A percentile compares a stretch with the other conserved stretches of the same genome.
These are phyloP conservation scores for Aspergillus melleus DNA, from an alignment of 2,329 filamentous ascomycete genomes.

Conservation along the genomic window DNA sequence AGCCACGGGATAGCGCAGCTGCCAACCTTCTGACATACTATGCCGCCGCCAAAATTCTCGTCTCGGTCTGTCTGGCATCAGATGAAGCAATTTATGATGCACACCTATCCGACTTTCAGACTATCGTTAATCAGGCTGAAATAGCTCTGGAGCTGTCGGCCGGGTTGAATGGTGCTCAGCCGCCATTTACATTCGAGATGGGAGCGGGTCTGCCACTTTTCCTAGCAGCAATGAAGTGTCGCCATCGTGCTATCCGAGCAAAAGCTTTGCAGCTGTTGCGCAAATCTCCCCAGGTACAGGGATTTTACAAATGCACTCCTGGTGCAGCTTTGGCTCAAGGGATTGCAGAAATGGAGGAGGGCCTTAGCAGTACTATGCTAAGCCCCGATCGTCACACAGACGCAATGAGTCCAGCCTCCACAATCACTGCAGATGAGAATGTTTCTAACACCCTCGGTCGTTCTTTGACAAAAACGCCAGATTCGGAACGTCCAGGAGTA, in stretches of 20 bases:
- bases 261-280: constrained; percentile 4
- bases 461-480: too few species aligned
- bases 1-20: background rate
- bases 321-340: constrained; percentile 3
- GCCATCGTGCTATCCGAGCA: constrained; percentile 3
- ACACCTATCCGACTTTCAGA: background rate
- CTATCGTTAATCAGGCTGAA: constrained; percentile 7
- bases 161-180: constrained; percentile 9
- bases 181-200: constrained; percentile 12
- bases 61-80: background rate
- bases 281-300: constrained; percentile 6
- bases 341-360: constrained; percentile 5
- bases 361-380: background rate
- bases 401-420: background rate
- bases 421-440: background rate
- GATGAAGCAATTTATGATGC: constrained; percentile 1
- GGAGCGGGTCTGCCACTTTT: constrained; percentile 5
- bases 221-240: constrained; percentile 9
- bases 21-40: constrained; percentile 5
- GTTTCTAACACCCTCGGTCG: too few species aligned
- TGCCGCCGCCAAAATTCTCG: background rate
- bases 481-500: background rate
- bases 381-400: background rate
- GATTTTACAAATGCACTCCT: constrained; percentile 5
- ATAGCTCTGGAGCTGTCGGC: constrained; percentile 1